Percentiles rank a stretch among this genome's conserved stretches.
Evolutionary conservation across 805 yeast species (phyloP).

Genomic region (Myxozyma neotropica): DNA sequence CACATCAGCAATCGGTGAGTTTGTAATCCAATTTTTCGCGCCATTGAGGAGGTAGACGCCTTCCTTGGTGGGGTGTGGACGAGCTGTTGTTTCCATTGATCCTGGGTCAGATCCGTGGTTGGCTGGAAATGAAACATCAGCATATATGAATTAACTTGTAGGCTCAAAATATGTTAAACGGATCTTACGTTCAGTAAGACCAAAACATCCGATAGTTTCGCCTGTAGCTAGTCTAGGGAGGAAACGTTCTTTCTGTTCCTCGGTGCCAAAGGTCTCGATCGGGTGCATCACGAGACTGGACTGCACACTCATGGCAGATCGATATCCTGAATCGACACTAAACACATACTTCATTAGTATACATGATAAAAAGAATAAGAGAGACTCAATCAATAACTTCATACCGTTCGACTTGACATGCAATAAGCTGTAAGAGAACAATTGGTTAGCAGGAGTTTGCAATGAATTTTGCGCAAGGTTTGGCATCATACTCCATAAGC

Average conservation of each 20-base stretch:
- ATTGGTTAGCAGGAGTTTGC: neutral
- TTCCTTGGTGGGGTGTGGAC: slow-evolving; percentile 47
- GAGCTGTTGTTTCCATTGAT: slow-evolving; percentile 59
- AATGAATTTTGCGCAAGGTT: neutral
- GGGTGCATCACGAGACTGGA: slow-evolving; percentile 52
- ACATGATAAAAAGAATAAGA: too few relatives aligned
- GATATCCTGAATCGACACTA: slow-evolving; percentile 50
- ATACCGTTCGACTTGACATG: slow-evolving; percentile 48
- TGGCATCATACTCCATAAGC: slow-evolving; percentile 43
- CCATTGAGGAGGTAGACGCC: slow-evolving; percentile 48
- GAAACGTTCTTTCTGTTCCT: slow-evolving; percentile 47
- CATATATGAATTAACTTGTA: too few relatives aligned
- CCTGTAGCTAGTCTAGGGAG: slow-evolving; percentile 48
- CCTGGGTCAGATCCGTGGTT: slow-evolving; percentile 65
- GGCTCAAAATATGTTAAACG: too few relatives aligned
- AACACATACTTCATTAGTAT: neutral
- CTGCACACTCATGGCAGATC: slow-evolving; percentile 51
- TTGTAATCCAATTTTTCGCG: slow-evolving; percentile 51
- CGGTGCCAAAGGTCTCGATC: slow-evolving; percentile 46
- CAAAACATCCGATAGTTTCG: slow-evolving; percentile 60
- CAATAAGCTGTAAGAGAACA: slow-evolving; percentile 38
- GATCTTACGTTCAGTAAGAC: slow-evolving; percentile 55
- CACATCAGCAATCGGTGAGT: slow-evolving; percentile 51
- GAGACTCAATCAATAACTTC: too few relatives aligned
- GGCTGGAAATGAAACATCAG: slow-evolving; percentile 38